A percentile compares a stretch with the other conserved stretches of the same genome.
Evolutionary conservation across 2,329 filamentous ascomycete genomes (phyloP).

Genomic region (Hypoxylon sp.): DNA sequence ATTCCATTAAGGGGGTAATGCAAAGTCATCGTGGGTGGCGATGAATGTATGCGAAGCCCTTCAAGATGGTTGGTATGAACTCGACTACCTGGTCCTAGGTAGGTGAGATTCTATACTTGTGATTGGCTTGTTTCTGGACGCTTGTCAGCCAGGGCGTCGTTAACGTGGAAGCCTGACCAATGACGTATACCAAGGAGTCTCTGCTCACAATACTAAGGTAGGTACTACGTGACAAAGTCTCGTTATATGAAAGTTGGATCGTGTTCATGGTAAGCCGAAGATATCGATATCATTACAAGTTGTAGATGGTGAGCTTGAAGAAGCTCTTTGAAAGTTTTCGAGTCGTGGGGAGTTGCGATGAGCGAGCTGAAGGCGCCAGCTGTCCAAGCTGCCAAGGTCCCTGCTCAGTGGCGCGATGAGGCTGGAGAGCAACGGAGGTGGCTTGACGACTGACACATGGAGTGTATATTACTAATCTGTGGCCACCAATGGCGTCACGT

Average conservation of each 20-base stretch:
- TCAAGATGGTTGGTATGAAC: neutral
- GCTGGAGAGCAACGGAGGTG: slow-evolving; percentile 1
- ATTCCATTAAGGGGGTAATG: slow-evolving; percentile 54
- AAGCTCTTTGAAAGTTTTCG: neutral
- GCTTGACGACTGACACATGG: neutral
- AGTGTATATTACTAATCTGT: slow-evolving; percentile 13
- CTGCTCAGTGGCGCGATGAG: slow-evolving; percentile 12
- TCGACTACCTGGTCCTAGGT: slow-evolving; percentile 5
- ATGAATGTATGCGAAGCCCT: neutral
- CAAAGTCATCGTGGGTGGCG: slow-evolving; percentile 34
- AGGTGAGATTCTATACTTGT: neutral
- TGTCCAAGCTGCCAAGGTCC: neutral
- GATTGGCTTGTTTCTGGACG: slow-evolving; percentile 6
- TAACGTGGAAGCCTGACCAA: neutral
- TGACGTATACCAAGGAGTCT: neutral
- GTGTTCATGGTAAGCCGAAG: neutral
- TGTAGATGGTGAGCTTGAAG: neutral
- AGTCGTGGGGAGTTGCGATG: neutral
- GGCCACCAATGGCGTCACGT: slow-evolving; percentile 13
- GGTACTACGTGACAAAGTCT: neutral
- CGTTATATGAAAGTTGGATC: neutral
- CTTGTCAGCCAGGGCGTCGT: neutral
- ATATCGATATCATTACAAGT: neutral
- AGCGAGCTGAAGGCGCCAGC: neutral
- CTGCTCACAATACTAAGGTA: neutral